Evolutionary conservation across 495 filamentous ascomycete genomes (phyloP), one percentile per base, ranked within the genome.

Genomic region (Podospora australis): DNA sequence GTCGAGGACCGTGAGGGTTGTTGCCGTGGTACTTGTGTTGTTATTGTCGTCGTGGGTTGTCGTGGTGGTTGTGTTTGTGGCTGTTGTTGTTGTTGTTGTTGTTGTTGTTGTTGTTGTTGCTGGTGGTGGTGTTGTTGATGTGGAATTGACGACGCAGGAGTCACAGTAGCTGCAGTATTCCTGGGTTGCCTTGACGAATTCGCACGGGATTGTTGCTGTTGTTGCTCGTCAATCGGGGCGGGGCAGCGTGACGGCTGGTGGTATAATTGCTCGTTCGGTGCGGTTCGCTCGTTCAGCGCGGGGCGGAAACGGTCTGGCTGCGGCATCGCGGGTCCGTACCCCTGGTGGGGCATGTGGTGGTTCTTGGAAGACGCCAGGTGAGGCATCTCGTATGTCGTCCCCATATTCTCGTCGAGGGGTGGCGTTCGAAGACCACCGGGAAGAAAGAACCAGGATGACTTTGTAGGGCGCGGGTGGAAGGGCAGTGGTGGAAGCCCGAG

Each of bases 381-480:
- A 30, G 63, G 57, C 49, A 71, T 55, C 28, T 76, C 70, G 48
- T 72, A 75, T 20, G 72, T 60, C 45, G 74, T 68, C 45, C 62
- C 74, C 62, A 75, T 75, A 21, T 49, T 52, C 42, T 67, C 67
- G 56, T 78, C 73, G 46, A 61, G 53, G 6, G 75, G 74, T 20
- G 74, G 77, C 47, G 74, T 77, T 52, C 59, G 71, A 50, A 78
- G 69, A 44, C 73, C 71, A 54, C 56, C 32, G 5, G 38, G 42
- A 14, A 26, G 28, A 10, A 21, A 29, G 42, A 48, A 29, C 26
- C 14, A 20, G n/a, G 20, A 16, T 43, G 7, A n/a, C 11, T 7
- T 43, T 16, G 23, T n/a, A 19, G 19, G 4, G 26, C 26, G n/a
- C 14, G 8, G 36, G 23, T 32, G 35, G 35, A 39, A n/a, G 4